A percentile compares a stretch with the other conserved stretches of the same genome.
These are phyloP conservation scores for Zygosaccharomyces pseudobailii DNA, from an alignment of 1,139 yeast species.

Conservation along the genomic window DNA sequence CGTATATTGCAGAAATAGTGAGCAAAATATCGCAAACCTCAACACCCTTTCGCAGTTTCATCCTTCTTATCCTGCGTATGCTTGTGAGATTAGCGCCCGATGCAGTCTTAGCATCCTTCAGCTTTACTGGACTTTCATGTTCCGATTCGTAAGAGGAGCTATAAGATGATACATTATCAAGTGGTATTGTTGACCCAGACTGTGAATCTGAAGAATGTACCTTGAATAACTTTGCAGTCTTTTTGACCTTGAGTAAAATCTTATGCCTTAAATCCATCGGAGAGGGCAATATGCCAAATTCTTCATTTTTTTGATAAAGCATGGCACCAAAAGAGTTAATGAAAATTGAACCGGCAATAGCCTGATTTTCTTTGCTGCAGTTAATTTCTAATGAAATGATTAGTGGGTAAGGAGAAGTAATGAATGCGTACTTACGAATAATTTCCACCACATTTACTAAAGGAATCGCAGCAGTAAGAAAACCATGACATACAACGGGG, in stretches of 20 bases:
- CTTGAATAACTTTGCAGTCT: slow-evolving; percentile 34
- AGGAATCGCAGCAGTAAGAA: slow-evolving; percentile 71
- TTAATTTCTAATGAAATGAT: slow-evolving; percentile 84
- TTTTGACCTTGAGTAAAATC: slow-evolving; percentile 73
- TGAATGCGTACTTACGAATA: slow-evolving; percentile 78
- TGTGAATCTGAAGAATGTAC: slow-evolving; percentile 1
- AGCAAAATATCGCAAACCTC: slow-evolving; percentile 51
- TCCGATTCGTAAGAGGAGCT: slow-evolving; percentile 27
- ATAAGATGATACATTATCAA: slow-evolving; percentile 20
- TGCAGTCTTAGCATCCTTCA: slow-evolving; percentile 9
- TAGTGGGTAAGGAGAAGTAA: slow-evolving; percentile 76
- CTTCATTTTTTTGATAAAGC: slow-evolving; percentile 35
- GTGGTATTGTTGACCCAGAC: slow-evolving; percentile 11
- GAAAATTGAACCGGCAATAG: slow-evolving; percentile 48
- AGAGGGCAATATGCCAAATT: slow-evolving; percentile 49
- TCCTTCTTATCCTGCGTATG: slow-evolving; percentile 21
- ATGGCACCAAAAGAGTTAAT: slow-evolving; percentile 55
- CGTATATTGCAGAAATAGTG: slow-evolving; percentile 60
- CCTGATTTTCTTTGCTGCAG: slow-evolving; percentile 65
- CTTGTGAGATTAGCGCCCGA: slow-evolving; percentile 13
- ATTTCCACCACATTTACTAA: slow-evolving; percentile 66
- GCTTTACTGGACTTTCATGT: slow-evolving; percentile 10
- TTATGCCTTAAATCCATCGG: slow-evolving; percentile 67
- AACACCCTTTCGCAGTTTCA: slow-evolving; percentile 28
- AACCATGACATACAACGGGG: slow-evolving; percentile 90